Conservation (phyloP, 78 protist genomes). For the Monocercomonoides exilis region DNA sequence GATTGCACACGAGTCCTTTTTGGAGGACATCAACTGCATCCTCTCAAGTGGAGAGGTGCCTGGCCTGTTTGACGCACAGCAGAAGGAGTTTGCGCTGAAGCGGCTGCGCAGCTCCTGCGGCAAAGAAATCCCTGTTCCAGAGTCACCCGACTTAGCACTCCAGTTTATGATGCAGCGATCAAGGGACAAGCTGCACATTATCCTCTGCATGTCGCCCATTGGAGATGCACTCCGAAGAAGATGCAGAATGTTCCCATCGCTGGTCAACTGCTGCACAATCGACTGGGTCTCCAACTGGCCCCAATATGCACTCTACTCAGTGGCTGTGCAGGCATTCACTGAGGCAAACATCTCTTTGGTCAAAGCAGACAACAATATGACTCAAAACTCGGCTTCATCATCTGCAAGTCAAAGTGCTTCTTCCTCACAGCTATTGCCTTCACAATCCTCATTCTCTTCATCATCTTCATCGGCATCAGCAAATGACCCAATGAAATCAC, state of each 20-base stretch:
- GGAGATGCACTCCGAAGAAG: conserved; percentile 48
- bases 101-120: conserved; percentile 4
- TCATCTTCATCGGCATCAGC: no score
- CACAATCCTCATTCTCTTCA: no score
- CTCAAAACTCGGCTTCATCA: no score
- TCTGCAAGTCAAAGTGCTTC: no score
- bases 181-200: conserved; percentile 44
- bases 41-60: conserved; percentile 51
- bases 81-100: conserved; percentile 17
- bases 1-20: conserved; percentile 53
- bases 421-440: no score
- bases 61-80: conserved; percentile 39
- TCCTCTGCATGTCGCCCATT: conserved; percentile 60
- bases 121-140: background rate
- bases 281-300: conserved; percentile 68
- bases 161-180: conserved; percentile 24
- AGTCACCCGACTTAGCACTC: conserved; percentile 28
- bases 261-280: conserved; percentile 48
- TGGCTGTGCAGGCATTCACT: conserved; percentile 28
- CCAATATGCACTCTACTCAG: conserved; percentile 48
- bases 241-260: conserved; percentile 48
- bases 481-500: background rate
- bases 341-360: background rate
- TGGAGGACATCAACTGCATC: conserved; percentile 65
- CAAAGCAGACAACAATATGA: no score